phyloP scores from a whole-genome alignment of 805 yeast genomes.

The Zygotorulaspora sp. region DNA sequence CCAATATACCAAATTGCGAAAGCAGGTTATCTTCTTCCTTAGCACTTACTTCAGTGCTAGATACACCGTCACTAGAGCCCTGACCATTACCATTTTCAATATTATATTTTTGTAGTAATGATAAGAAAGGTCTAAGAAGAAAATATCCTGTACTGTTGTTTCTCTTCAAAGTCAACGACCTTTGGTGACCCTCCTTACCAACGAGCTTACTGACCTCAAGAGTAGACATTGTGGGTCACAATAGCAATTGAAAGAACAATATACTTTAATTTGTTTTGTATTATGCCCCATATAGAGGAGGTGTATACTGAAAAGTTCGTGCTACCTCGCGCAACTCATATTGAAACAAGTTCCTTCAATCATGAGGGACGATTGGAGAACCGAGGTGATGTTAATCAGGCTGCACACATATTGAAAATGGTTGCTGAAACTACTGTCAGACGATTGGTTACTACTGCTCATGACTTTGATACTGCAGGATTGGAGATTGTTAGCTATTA shows the following conservation, averaged over 20 bases:
- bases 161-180: constrained; percentile 20
- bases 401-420: constrained; percentile 1
- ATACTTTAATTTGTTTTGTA: no score
- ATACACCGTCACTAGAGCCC: constrained; percentile 2
- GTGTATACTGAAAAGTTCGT: constrained; percentile 1
- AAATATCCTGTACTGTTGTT: constrained; percentile 26
- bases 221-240: constrained; percentile 16
- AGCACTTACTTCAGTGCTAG: constrained; percentile 7
- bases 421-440: constrained; percentile 5
- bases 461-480: constrained; percentile 26
- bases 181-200: constrained; percentile 11
- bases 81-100: constrained; percentile 3
- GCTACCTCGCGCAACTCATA: not conserved
- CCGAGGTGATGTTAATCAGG: no score
- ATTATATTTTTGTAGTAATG: constrained; percentile 19
- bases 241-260: no score
- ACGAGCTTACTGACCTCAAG: constrained; percentile 17
- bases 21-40: constrained; percentile 20
- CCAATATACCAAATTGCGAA: constrained; percentile 25
- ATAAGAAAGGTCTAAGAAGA: constrained; percentile 23
- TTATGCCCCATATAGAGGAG: not conserved
- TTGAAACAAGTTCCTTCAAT: not conserved
- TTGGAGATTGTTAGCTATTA: constrained; percentile 31
- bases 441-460: constrained; percentile 20
- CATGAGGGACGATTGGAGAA: constrained; percentile 2